These are phyloP conservation scores for Adansonia grandidieri DNA, from an alignment of 441 rosid species.

Conservation along the genomic window DNA sequence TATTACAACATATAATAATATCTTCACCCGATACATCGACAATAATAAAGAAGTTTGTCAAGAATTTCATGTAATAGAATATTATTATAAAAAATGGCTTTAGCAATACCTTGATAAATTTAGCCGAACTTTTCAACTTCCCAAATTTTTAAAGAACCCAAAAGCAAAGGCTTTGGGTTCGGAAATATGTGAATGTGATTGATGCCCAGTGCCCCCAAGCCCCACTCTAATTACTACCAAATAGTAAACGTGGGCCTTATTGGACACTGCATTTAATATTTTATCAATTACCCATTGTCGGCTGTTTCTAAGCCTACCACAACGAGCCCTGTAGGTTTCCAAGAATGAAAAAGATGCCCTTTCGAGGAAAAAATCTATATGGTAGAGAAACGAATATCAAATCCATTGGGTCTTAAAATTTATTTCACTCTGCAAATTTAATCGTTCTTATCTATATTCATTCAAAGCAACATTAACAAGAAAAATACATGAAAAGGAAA, in stretches of 20 bases:
- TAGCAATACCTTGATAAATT: neutral
- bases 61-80: no score
- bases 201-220: neutral
- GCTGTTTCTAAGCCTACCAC: neutral
- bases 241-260: neutral
- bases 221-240: no score
- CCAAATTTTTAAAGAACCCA: neutral
- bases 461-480: no score
- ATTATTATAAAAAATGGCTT: no score
- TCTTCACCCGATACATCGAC: no score
- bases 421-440: no score
- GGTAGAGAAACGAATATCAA: neutral
- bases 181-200: neutral
- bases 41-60: no score
- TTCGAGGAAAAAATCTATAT: neutral
- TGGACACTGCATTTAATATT: neutral
- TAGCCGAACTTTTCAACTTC: neutral
- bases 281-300: neutral
- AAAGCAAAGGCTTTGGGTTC: neutral
- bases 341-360: neutral
- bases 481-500: no score
- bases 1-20: no score
- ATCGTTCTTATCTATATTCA: no score
- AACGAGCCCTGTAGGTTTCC: neutral
- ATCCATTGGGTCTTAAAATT: neutral